A percentile compares a stretch with the other conserved stretches of the same genome.
phyloP scores from a whole-genome alignment of 2,329 filamentous ascomycete genomes.

The Fusarium continuum region DNA sequence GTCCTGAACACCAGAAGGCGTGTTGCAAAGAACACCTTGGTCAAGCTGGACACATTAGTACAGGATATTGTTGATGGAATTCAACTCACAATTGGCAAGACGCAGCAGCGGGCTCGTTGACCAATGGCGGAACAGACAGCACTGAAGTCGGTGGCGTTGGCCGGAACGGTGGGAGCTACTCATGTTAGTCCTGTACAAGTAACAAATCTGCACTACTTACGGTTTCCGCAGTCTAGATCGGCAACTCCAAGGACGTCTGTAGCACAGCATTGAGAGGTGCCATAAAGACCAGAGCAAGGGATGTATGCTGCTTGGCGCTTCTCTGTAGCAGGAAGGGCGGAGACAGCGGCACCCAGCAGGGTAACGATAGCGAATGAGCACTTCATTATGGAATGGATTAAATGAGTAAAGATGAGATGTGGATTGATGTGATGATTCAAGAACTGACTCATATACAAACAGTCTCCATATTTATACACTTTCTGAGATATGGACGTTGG shows the following conservation, averaged over 20 bases:
- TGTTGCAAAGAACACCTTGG: conserved; percentile 50
- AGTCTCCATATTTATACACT: conserved; percentile 25
- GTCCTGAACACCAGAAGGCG: conserved; percentile 45
- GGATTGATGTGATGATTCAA: not conserved
- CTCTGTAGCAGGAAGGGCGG: conserved; percentile 44
- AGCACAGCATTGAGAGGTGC: conserved; percentile 65
- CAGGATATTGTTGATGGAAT: fast-evolving
- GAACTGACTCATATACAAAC: not conserved
- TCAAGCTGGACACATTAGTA: conserved; percentile 36
- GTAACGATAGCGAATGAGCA: conserved; percentile 45
- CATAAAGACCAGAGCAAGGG: conserved; percentile 56
- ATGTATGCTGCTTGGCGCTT: conserved; percentile 49
- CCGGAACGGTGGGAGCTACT: conserved; percentile 46
- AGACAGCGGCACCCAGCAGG: conserved; percentile 36
- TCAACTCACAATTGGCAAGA: conserved; percentile 56
- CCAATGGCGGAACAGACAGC: conserved; percentile 58
- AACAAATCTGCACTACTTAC: conserved; percentile 50
- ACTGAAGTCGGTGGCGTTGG: conserved; percentile 54
- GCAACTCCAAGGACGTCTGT: conserved; percentile 68
- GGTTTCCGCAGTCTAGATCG: conserved; percentile 64
- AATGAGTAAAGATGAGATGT: conserved; percentile 6
- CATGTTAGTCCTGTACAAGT: not conserved
- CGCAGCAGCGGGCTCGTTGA: conserved; percentile 67
- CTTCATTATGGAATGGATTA: conserved; percentile 41
- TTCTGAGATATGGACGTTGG: not conserved